These are phyloP conservation scores for Tricholoma sp. DNA, from an alignment of 768 basidiomycete species.

Conservation along the genomic window DNA sequence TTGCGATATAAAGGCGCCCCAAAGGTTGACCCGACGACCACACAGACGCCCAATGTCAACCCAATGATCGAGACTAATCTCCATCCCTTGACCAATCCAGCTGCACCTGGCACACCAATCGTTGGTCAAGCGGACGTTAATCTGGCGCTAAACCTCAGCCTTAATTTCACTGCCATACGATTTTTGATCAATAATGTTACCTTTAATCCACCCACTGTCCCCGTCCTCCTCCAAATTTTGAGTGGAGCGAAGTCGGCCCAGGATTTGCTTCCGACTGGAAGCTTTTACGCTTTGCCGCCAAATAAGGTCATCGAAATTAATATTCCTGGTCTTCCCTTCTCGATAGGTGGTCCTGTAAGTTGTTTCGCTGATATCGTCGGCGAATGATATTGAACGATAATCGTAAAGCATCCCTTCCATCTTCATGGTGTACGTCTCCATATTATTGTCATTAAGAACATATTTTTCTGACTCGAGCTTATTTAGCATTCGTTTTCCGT, in stretches of 20 bases:
- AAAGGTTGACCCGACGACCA: slow-evolving; percentile 29
- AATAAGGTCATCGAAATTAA: slow-evolving; percentile 39
- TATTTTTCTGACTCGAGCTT: not conserved
- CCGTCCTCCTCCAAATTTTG: slow-evolving; percentile 25
- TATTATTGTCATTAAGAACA: too few relatives aligned
- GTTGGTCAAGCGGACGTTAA: not conserved
- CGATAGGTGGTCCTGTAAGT: slow-evolving; percentile 20
- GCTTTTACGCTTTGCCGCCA: slow-evolving; percentile 36
- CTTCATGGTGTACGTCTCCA: slow-evolving; percentile 23
- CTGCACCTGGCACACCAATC: too few relatives aligned
- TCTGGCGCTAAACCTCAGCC: not conserved
- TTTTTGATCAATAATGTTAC: slow-evolving; percentile 28
- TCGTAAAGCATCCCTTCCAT: slow-evolving; percentile 24
- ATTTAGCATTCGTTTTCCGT: slow-evolving; percentile 34
- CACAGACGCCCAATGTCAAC: too few relatives aligned
- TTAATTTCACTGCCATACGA: not conserved
- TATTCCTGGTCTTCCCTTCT: slow-evolving; percentile 15
- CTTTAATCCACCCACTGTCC: slow-evolving; percentile 31
- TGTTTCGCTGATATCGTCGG: too few relatives aligned
- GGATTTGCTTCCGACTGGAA: slow-evolving; percentile 35
- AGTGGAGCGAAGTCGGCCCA: slow-evolving; percentile 35
- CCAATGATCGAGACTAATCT: too few relatives aligned
- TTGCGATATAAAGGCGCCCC: slow-evolving; percentile 44
- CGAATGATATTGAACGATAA: too few relatives aligned
- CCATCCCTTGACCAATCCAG: too few relatives aligned